phyloP scores from a whole-genome alignment of 495 filamentous ascomycete genomes.

The Xylaria intraflava region DNA sequence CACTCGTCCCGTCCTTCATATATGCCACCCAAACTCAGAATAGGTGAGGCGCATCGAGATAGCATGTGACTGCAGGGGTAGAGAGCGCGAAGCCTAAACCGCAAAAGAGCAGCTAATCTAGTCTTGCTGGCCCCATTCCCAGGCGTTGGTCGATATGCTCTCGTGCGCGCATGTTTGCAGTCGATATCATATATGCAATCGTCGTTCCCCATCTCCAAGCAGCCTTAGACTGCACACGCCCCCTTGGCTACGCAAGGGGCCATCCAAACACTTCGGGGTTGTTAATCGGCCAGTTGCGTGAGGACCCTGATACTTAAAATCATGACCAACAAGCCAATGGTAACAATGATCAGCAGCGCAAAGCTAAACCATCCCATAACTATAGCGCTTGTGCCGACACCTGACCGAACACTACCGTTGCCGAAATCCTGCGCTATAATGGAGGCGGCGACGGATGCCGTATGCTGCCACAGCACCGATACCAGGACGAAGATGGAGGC shows the following conservation, averaged over 20 bases:
- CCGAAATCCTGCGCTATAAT: conserved; percentile 90
- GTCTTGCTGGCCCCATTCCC: conserved; percentile 9
- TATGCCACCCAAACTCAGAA: background rate
- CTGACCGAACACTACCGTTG: conserved; percentile 85
- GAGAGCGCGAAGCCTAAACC: background rate
- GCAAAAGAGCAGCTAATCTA: conserved; percentile 7
- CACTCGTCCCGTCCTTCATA: background rate
- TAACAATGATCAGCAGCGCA: conserved; percentile 82
- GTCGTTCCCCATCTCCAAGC: background rate
- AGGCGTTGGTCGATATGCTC: conserved; percentile 6
- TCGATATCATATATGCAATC: conserved; percentile 10
- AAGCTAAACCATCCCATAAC: conserved; percentile 97
- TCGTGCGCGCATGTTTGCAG: conserved; percentile 4
- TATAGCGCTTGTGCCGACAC: conserved; percentile 89
- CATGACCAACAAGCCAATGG: conserved; percentile 92
- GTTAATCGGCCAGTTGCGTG: conserved; percentile 38
- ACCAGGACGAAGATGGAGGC: conserved; percentile 72
- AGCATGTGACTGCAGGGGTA: background rate
- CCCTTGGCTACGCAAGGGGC: background rate
- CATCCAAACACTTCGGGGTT: background rate
- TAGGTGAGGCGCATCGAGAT: background rate
- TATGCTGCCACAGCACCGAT: conserved; percentile 74
- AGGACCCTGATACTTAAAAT: conserved; percentile 80
- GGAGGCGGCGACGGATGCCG: conserved; percentile 86
- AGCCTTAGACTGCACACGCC: background rate